Evolutionary conservation across 345 rosid genomes (phyloP).

Genomic region (Kernera saxatilis): DNA sequence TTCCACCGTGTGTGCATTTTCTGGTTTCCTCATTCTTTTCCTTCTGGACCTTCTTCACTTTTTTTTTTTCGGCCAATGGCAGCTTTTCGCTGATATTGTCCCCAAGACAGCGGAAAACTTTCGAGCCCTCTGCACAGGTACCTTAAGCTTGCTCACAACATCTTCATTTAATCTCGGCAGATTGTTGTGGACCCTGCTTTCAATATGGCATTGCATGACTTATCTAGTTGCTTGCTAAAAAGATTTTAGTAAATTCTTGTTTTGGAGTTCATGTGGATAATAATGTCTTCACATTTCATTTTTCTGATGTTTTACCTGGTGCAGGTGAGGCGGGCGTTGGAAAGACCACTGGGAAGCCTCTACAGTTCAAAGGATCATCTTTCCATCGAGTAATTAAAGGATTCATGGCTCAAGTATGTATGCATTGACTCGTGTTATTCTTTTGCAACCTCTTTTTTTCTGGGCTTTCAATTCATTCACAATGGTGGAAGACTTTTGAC

Average conservation of each 20-base stretch:
- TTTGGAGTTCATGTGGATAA: background rate
- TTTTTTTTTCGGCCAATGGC: constrained; percentile 17
- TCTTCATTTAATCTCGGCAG: background rate
- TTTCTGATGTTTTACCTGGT: constrained; percentile 12
- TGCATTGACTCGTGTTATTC: background rate
- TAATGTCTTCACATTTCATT: constrained; percentile 1
- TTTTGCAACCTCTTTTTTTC: background rate
- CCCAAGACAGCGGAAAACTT: constrained; percentile 96
- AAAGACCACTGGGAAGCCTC: constrained; percentile 69
- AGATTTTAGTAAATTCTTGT: background rate
- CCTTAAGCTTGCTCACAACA: background rate
- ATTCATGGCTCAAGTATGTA: constrained; percentile 93
- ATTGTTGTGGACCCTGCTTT: background rate
- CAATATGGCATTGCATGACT: background rate
- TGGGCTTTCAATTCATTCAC: background rate
- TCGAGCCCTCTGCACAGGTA: constrained; percentile 95
- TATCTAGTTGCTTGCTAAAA: background rate
- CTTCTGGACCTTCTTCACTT: background rate
- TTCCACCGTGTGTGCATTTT: background rate
- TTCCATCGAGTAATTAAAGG: constrained; percentile 92
- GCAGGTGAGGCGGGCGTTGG: constrained; percentile 92
- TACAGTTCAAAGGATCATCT: constrained; percentile 74
- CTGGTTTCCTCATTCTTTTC: background rate
- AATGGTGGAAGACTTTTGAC: background rate
- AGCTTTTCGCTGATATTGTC: constrained; percentile 89